Conservation (phyloP, 805 yeast genomes). For the Myxozyma neglecta region DNA sequence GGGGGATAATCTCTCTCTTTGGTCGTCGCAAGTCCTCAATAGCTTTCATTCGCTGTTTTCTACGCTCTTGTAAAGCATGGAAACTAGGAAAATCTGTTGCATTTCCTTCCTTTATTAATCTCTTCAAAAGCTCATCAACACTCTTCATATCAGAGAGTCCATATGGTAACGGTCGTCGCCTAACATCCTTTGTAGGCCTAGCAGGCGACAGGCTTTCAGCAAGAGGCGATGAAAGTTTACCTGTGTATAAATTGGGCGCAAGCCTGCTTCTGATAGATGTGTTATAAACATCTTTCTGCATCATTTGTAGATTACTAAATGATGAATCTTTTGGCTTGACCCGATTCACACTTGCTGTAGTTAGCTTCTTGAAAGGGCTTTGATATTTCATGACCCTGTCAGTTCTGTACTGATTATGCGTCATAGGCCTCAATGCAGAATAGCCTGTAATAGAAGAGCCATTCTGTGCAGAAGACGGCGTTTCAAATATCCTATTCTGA, state of each 20-base stretch:
- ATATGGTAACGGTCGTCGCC: slow-evolving; percentile 15
- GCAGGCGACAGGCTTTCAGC: slow-evolving; percentile 20
- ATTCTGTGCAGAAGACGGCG: background rate
- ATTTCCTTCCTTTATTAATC: slow-evolving; percentile 24
- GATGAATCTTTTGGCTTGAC: background rate
- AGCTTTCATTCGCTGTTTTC: slow-evolving; percentile 27
- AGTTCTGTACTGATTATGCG: background rate
- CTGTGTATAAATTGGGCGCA: slow-evolving; percentile 2
- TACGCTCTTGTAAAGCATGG: slow-evolving; percentile 28
- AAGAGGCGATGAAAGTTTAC: slow-evolving; percentile 19
- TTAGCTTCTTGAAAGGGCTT: slow-evolving; percentile 19
- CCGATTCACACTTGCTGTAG: background rate
- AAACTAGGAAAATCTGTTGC: slow-evolving; percentile 33
- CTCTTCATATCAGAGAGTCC: slow-evolving; percentile 26
- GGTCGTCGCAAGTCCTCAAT: slow-evolving; percentile 23
- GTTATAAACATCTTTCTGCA: slow-evolving; percentile 3
- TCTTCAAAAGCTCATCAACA: slow-evolving; percentile 26
- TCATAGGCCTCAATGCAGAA: background rate
- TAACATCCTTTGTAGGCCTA: background rate
- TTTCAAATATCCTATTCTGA: background rate
- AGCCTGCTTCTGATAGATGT: slow-evolving; percentile 13
- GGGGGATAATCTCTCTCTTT: slow-evolving; percentile 36
- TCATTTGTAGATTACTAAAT: background rate
- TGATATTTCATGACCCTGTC: slow-evolving; percentile 12
- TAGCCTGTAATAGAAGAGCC: background rate